A percentile compares a stretch with the other conserved stretches of the same genome.
These are phyloP conservation scores for Pisolithus orientalis DNA, from an alignment of 768 basidiomycete genomes.

Conservation along the genomic window DNA sequence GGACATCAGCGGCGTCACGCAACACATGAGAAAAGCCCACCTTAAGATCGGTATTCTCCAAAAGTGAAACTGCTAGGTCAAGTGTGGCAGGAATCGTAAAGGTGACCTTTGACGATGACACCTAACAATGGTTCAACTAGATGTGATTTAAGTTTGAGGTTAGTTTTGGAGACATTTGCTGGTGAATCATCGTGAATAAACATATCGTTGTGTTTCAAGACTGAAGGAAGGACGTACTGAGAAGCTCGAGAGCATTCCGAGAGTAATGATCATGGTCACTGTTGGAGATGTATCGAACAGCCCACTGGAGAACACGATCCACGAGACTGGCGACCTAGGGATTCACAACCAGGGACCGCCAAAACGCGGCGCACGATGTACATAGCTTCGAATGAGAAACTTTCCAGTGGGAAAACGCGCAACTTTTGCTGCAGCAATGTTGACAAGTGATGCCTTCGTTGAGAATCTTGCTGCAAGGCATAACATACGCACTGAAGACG, in stretches of 20 bases:
- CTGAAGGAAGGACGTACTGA: conserved; percentile 29
- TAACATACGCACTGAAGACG: conserved; percentile 23
- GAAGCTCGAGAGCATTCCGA: conserved; percentile 22
- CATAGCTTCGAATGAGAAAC: conserved; percentile 26
- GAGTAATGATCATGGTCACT: conserved; percentile 18
- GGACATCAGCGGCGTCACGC: background rate
- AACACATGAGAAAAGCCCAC: conserved; percentile 30
- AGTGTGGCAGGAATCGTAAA: conserved; percentile 38
- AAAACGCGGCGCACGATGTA: conserved; percentile 27
- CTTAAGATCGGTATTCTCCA: conserved; percentile 50
- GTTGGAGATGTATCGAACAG: conserved; percentile 39
- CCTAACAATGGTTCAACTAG: conserved; percentile 68
- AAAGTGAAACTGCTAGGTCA: conserved; percentile 36
- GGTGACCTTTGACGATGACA: conserved; percentile 53
- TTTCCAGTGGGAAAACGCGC: conserved; percentile 16
- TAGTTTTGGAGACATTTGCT: conserved; percentile 11
- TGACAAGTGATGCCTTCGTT: conserved; percentile 13
- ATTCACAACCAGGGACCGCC: conserved; percentile 15
- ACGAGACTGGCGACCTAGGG: conserved; percentile 28
- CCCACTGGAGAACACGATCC: conserved; percentile 48
- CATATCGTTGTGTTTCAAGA: background rate
- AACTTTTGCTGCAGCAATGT: conserved; percentile 23
- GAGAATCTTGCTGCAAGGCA: conserved; percentile 22
- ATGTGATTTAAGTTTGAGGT: conserved; percentile 38
- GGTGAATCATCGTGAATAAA: background rate